phyloP scores from a whole-genome alignment of 2,329 filamentous ascomycete genomes.

The Herpotrichia juniperi region DNA sequence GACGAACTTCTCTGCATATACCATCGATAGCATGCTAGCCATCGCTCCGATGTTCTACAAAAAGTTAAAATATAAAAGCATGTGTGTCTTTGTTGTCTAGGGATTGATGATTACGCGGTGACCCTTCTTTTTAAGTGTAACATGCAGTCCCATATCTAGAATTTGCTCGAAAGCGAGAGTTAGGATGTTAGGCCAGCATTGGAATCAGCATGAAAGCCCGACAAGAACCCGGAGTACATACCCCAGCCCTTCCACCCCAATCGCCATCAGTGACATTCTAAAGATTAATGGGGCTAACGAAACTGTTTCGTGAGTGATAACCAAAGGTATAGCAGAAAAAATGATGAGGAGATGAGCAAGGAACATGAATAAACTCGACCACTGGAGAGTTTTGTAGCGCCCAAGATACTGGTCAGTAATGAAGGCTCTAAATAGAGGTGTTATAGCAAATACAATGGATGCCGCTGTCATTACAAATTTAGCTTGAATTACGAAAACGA shows the following conservation, averaged over 20 bases:
- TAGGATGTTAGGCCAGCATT: slow-evolving; percentile 49
- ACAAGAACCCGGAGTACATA: no score
- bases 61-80: slow-evolving; percentile 74
- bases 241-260: no score
- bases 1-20: slow-evolving; percentile 75
- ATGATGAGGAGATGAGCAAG: slow-evolving; percentile 62
- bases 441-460: slow-evolving; percentile 63
- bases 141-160: slow-evolving; percentile 54
- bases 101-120: slow-evolving; percentile 73
- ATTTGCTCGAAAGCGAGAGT: slow-evolving; percentile 74
- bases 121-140: slow-evolving; percentile 60
- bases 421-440: slow-evolving; percentile 64
- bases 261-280: no score
- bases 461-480: slow-evolving; percentile 50
- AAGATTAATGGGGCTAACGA: no score
- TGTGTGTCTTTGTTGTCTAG: slow-evolving; percentile 67
- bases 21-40: slow-evolving; percentile 68
- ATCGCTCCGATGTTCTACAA: slow-evolving; percentile 72
- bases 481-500: no score
- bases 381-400: slow-evolving; percentile 64
- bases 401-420: slow-evolving; percentile 66
- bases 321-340: slow-evolving; percentile 59
- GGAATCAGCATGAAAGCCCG: no score
- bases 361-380: slow-evolving; percentile 64
- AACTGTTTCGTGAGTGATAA: no score